Percentiles rank a stretch among this genome's conserved stretches.
These are phyloP conservation scores for Vaccinium macrocarpon DNA, from an alignment of 148 eudicot species.

Conservation along the genomic window DNA sequence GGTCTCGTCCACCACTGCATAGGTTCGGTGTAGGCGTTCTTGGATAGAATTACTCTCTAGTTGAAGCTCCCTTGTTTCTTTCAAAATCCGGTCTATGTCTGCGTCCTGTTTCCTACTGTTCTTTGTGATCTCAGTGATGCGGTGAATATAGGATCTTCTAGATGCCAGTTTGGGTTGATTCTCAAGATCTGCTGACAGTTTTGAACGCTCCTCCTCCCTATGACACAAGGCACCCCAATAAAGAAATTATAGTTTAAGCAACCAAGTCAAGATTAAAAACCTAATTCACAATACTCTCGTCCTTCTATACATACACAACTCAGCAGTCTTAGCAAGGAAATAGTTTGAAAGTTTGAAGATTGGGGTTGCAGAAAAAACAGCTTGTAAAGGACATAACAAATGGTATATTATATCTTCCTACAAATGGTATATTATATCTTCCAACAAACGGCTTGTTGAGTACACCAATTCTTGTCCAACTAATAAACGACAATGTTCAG, in stretches of 20 bases:
- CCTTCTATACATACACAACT: not conserved
- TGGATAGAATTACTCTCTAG: conserved; percentile 66
- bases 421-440: not conserved
- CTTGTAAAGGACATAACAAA: not conserved
- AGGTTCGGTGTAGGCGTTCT: conserved; percentile 74
- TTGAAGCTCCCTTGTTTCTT: conserved; percentile 72
- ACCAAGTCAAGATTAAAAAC: not conserved
- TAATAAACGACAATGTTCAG: not conserved
- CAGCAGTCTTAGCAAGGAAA: not conserved
- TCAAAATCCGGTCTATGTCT: conserved; percentile 60
- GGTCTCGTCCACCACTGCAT: conserved; percentile 59
- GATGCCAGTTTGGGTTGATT: conserved; percentile 51
- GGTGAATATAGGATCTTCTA: conserved; percentile 60
- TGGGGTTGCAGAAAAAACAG: not conserved
- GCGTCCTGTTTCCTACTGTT: conserved; percentile 66
- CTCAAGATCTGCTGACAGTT: conserved; percentile 41
- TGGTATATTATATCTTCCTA: not conserved
- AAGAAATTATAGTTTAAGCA: not conserved
- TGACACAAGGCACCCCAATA: conserved; percentile 6
- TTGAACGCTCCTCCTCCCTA: conserved; percentile 56
- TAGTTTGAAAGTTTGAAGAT: not conserved
- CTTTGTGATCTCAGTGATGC: conserved; percentile 64
- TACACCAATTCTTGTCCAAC: not conserved
- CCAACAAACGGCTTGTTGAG: not conserved
- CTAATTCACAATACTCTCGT: not conserved